phyloP scores from a whole-genome alignment of 2,329 filamentous ascomycete genomes.

The Stromatinia cepivora region DNA sequence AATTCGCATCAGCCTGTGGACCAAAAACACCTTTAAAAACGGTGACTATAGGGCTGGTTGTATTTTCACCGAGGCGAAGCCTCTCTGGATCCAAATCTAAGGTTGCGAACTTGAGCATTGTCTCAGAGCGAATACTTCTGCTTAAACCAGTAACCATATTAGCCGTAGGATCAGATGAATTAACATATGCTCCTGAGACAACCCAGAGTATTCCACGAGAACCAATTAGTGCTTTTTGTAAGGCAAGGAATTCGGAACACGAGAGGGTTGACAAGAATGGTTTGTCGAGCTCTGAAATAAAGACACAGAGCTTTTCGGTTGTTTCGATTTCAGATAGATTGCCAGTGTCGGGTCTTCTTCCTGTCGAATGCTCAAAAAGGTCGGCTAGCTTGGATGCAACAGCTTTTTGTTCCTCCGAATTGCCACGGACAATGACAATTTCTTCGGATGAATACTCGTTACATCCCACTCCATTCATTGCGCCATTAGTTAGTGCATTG shows the following conservation, averaged over 20 bases:
- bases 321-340: constrained; percentile 39
- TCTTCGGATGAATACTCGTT: background rate
- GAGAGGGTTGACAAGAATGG: constrained; percentile 46
- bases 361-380: constrained; percentile 15
- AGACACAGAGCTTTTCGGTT: constrained; percentile 44
- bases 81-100: constrained; percentile 19
- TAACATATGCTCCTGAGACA: constrained; percentile 46
- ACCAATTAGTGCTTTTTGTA: constrained; percentile 45
- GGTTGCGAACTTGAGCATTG: constrained; percentile 20
- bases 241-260: constrained; percentile 44
- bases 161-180: constrained; percentile 34
- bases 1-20: background rate
- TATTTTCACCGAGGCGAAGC: background rate
- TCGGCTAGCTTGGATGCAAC: constrained; percentile 4
- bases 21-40: constrained; percentile 6
- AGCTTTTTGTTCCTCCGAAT: background rate
- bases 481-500: constrained; percentile 3
- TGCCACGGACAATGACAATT: constrained; percentile 3
- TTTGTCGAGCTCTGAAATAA: constrained; percentile 49
- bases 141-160: constrained; percentile 33
- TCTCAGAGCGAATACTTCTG: constrained; percentile 23
- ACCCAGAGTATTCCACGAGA: constrained; percentile 52
- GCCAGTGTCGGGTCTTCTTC: background rate
- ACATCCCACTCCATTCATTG: background rate
- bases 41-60: background rate